Conservation (phyloP, 345 rosid genomes). For the Clarkia xantiana region DNA sequence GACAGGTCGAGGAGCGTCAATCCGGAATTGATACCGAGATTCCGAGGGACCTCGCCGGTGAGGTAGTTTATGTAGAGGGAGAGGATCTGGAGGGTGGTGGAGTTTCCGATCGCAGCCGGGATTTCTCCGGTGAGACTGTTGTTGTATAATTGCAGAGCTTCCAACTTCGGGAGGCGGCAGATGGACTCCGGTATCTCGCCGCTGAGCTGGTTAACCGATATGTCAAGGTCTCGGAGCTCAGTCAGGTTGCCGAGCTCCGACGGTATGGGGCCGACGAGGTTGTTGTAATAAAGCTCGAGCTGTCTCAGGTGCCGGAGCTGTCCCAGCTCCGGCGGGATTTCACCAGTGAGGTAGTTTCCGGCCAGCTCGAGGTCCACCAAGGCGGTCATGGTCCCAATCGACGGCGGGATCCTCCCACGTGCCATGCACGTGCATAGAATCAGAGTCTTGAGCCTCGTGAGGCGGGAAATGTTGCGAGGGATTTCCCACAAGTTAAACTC, state of each 20-base stretch:
- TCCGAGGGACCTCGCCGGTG: constrained; percentile 55
- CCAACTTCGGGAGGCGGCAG: constrained; percentile 59
- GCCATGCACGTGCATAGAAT: constrained; percentile 50
- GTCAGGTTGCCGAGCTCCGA: constrained; percentile 75
- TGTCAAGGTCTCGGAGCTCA: constrained; percentile 69
- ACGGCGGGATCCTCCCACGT: constrained; percentile 50
- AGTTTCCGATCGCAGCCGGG: constrained; percentile 45
- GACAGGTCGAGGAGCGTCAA: too few relatives aligned
- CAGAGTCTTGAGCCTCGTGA: constrained; percentile 49
- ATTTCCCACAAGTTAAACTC: constrained; percentile 38
- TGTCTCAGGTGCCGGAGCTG: constrained; percentile 50
- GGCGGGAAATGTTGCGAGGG: constrained; percentile 33
- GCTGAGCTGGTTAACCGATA: constrained; percentile 64
- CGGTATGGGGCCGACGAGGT: constrained; percentile 60
- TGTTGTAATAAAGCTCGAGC: constrained; percentile 81
- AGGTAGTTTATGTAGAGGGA: constrained; percentile 66
- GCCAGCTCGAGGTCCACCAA: constrained; percentile 74
- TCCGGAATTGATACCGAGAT: constrained; percentile 26
- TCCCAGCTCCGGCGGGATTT: constrained; percentile 63
- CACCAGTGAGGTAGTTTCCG: constrained; percentile 61
- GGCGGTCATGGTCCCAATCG: constrained; percentile 68
- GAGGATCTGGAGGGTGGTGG: constrained; percentile 42
- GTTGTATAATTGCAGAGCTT: constrained; percentile 74
- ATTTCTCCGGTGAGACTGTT: constrained; percentile 80
- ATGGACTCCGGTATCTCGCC: constrained; percentile 70